phyloP scores from a whole-genome alignment of 768 basidiomycete species.

The Phanerochaete sordida region DNA sequence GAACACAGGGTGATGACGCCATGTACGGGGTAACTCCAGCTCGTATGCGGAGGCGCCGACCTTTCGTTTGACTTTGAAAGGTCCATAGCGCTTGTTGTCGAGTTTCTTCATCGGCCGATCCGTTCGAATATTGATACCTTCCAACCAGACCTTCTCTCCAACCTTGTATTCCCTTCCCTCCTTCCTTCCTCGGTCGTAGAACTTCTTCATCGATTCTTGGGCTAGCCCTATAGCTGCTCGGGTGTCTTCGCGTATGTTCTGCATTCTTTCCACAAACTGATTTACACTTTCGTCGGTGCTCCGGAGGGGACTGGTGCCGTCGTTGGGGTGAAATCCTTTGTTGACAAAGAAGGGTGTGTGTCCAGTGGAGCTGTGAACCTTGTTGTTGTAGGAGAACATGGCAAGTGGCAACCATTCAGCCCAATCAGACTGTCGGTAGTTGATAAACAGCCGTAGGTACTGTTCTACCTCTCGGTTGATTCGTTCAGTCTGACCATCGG shows the following conservation, averaged over 20 bases:
- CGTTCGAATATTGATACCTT: conserved; percentile 21
- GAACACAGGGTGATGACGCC: conserved; percentile 27
- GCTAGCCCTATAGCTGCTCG: conserved; percentile 15
- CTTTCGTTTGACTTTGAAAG: conserved; percentile 23
- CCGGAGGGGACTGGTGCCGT: not conserved
- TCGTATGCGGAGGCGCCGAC: conserved; percentile 19
- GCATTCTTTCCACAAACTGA: conserved; percentile 18
- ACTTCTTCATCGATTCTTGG: conserved; percentile 24
- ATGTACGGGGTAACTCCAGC: conserved; percentile 21
- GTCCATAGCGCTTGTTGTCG: conserved; percentile 19
- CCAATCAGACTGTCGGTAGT: conserved; percentile 35
- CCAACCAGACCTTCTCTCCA: conserved; percentile 26
- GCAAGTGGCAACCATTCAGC: conserved; percentile 27
- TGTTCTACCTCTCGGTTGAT: conserved; percentile 38
- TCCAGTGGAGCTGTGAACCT: conserved; percentile 23
- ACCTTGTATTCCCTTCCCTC: conserved; percentile 4
- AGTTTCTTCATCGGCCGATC: conserved; percentile 27
- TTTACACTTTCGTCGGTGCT: conserved; percentile 13
- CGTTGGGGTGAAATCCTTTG: conserved; percentile 20
- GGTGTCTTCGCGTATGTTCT: conserved; percentile 13
- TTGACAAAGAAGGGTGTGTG: conserved; percentile 31
- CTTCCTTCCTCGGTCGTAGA: conserved; percentile 10
- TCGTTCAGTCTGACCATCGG: conserved; percentile 38
- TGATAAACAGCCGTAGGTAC: conserved; percentile 32
- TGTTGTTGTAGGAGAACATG: conserved; percentile 33